phyloP scores from a whole-genome alignment of 257 asterid species.

The Osmanthus fragrans region DNA sequence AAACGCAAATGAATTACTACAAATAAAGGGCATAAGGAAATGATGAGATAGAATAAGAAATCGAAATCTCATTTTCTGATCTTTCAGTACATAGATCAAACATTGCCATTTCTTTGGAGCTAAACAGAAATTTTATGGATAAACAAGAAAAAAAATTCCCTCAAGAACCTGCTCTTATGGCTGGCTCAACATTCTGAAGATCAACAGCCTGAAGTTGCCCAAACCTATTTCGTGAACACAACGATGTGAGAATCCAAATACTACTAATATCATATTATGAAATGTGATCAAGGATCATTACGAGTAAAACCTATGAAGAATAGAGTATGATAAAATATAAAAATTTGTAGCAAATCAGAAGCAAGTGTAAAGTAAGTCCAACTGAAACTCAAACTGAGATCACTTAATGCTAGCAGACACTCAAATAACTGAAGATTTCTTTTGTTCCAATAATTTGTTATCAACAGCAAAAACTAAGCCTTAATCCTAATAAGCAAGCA shows the following conservation, averaged over 20 bases:
- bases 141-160: not conserved
- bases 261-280: not conserved
- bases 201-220: conserved; percentile 95
- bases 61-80: not conserved
- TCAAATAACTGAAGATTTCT: no score
- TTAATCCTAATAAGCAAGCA: no score
- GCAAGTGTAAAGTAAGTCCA: no score
- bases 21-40: no score
- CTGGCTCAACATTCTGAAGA: conserved; percentile 81
- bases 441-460: no score
- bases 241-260: not conserved
- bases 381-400: no score
- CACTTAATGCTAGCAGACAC: no score
- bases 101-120: not conserved
- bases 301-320: not conserved
- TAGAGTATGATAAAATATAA: no score
- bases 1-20: no score
- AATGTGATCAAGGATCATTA: not conserved
- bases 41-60: not conserved
- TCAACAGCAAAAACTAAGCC: no score
- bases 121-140: not conserved
- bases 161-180: conserved; percentile 75
- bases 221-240: conserved; percentile 37
- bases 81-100: not conserved
- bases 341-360: no score